Conservation (phyloP, 768 basidiomycete genomes). For the Chlorophyllum brunneum region DNA sequence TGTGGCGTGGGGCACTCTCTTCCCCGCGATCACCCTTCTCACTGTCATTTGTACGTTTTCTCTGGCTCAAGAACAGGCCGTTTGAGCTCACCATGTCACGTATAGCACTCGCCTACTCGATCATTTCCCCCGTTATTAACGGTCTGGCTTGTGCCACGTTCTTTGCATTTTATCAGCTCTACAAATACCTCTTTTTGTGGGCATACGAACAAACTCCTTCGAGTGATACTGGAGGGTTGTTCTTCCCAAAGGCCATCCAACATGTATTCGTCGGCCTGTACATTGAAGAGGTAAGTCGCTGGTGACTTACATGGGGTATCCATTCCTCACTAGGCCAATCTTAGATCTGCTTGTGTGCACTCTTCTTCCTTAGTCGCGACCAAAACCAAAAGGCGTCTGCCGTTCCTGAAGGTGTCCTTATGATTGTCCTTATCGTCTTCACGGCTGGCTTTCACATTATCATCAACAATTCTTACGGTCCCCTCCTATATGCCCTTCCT, state of each 20-base stretch:
- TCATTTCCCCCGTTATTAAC: slow-evolving; percentile 92
- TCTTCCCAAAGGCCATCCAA: slow-evolving; percentile 92
- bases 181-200: slow-evolving; percentile 86
- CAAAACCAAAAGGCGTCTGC: slow-evolving; percentile 49
- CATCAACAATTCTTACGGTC: slow-evolving; percentile 76
- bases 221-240: slow-evolving; percentile 85
- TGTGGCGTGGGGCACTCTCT: slow-evolving; percentile 76
- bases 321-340: neutral
- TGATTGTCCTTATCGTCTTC: slow-evolving; percentile 79
- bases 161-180: slow-evolving; percentile 77
- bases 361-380: slow-evolving; percentile 86
- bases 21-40: slow-evolving; percentile 69
- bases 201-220: slow-evolving; percentile 65
- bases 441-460: slow-evolving; percentile 75
- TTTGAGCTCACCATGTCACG: neutral
- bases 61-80: slow-evolving; percentile 41
- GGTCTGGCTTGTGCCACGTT: slow-evolving; percentile 83
- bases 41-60: slow-evolving; percentile 52
- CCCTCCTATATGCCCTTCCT: slow-evolving; percentile 72
- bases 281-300: slow-evolving; percentile 54
- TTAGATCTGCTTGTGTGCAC: slow-evolving; percentile 65
- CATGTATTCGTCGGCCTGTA: slow-evolving; percentile 95
- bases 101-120: slow-evolving; percentile 71
- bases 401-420: slow-evolving; percentile 72
- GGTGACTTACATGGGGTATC: slow-evolving; percentile 13